Evolutionary conservation across 2,329 filamentous ascomycete genomes (phyloP).

Genomic region (Alternaria ventricosa): DNA sequence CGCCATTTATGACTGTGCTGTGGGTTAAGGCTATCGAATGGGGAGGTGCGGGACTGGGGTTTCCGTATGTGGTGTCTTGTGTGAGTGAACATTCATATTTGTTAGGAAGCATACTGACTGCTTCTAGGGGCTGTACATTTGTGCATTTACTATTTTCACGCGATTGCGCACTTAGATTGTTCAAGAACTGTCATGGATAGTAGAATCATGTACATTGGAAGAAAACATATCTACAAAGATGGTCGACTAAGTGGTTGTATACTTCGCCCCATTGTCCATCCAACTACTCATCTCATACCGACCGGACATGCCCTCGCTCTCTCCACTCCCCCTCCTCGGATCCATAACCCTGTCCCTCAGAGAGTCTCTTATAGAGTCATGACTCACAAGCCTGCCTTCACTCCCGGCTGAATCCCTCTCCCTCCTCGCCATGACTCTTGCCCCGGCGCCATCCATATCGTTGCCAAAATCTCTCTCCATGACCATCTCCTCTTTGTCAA

Average conservation of each 20-base stretch:
- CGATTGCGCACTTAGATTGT: background rate
- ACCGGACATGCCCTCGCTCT: slow-evolving; percentile 9
- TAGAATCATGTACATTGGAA: background rate
- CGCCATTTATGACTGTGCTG: slow-evolving; percentile 45
- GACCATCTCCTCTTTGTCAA: slow-evolving; percentile 35
- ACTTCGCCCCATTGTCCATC: background rate
- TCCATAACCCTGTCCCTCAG: slow-evolving; percentile 11
- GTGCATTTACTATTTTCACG: slow-evolving; percentile 6
- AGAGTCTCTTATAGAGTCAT: slow-evolving; percentile 4
- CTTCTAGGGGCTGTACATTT: slow-evolving; percentile 16
- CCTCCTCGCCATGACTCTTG: background rate
- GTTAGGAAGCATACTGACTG: background rate
- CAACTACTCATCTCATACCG: slow-evolving; percentile 2
- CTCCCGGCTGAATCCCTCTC: slow-evolving; percentile 16
- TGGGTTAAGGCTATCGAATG: slow-evolving; percentile 46
- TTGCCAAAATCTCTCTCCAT: slow-evolving; percentile 9
- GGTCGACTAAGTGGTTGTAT: background rate
- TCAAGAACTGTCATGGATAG: background rate
- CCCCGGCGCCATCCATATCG: background rate
- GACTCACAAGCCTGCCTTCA: background rate
- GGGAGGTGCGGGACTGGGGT: slow-evolving; percentile 40
- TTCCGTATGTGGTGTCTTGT: slow-evolving; percentile 46
- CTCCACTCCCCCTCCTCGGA: slow-evolving; percentile 2
- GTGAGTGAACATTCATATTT: slow-evolving; percentile 27
- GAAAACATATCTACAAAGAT: background rate